A percentile compares a stretch with the other conserved stretches of the same genome.
phyloP scores from a whole-genome alignment of 306 rosid genomes.

The Prinsepia uniflora region DNA sequence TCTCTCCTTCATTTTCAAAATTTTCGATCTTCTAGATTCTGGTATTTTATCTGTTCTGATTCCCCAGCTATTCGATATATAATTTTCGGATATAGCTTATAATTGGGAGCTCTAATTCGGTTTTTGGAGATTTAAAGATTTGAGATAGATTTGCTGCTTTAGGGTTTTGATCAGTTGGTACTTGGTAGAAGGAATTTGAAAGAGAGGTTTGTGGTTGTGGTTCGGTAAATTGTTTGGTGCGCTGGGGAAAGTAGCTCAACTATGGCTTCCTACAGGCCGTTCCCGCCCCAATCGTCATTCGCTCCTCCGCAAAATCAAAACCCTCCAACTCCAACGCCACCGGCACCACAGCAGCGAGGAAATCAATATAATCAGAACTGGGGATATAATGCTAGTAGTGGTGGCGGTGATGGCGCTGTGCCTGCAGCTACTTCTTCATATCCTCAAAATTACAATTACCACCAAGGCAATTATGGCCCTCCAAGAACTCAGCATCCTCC shows the following conservation, averaged over 20 bases:
- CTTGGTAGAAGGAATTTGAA: conserved; percentile 8
- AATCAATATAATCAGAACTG: conserved; percentile 66
- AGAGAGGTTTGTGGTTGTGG: conserved; percentile 1
- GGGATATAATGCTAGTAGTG: conserved; percentile 40
- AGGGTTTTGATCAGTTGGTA: conserved; percentile 16
- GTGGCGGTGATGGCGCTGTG: conserved; percentile 29
- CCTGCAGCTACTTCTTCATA: conserved; percentile 51
- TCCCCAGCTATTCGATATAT: background rate
- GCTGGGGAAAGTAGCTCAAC: conserved; percentile 20
- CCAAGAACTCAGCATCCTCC: conserved; percentile 55
- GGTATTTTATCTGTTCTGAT: background rate
- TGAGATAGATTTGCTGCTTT: conserved; percentile 1
- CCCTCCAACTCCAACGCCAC: conserved; percentile 35
- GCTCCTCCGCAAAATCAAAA: conserved; percentile 55
- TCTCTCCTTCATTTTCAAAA: background rate
- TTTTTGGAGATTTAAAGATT: background rate
- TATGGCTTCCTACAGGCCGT: conserved; percentile 95
- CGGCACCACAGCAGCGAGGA: conserved; percentile 38
- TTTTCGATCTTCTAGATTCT: conserved; percentile 15
- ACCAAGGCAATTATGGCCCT: conserved; percentile 42
- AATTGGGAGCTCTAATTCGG: background rate
- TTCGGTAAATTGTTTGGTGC: background rate
- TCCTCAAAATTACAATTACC: conserved; percentile 49
- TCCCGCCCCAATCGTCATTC: conserved; percentile 75
- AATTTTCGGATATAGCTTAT: background rate